Evolutionary conservation across 2,329 filamentous ascomycete species (phyloP), one percentile per base, ranked within the genome.

Genomic region (Colletotrichum ledebouriae): DNA sequence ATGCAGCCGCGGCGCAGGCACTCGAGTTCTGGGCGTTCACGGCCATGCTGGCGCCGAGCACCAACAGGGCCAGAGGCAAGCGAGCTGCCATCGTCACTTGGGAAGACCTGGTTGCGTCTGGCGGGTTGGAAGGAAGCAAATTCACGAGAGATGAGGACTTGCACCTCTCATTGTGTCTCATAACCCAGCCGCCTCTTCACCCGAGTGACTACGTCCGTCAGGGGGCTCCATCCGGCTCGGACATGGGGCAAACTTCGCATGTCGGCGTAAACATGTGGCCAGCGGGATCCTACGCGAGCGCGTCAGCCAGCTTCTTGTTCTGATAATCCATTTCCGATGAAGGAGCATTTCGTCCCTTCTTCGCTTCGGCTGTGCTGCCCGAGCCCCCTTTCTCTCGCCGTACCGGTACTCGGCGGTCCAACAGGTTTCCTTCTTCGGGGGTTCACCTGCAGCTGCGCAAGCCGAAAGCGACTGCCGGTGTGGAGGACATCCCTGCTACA

Each of bases 391-490:
- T 20, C 6, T 11, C 17, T 39, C 17, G 17, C 50, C 50, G 34
- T 20, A 56, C 33, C 17, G 41, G 49, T 20, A 39, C 42, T 46
- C 34, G 33, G 20, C 17, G 33, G 34, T 12, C 52, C 52, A 56
- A 56, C 33, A 15, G 6, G 33, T 56, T 56, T 13, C 52, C 34
- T 41, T 22, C 52, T 56, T 56, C 34, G 34, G 52, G 17, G 52
- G 13, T n/a, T 37, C 17, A 37, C 33, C 52, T 56, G 52, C 52
- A 56, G 34, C 34, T 56, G 52, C 34, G 12, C n/a, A 41, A 41
- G 52, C 52, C 52, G 34, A 56, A 56, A 39, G 34, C 17, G 52
- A 56, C 22, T 56, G 34, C 52, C 52, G 52, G 25, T 53, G 52
- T 56, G 34, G 52, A 33, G 33, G 52, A 41, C 11, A 56, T 56